Conservation (phyloP, 345 rosid species). For the Rhodomyrtus tomentosa region DNA sequence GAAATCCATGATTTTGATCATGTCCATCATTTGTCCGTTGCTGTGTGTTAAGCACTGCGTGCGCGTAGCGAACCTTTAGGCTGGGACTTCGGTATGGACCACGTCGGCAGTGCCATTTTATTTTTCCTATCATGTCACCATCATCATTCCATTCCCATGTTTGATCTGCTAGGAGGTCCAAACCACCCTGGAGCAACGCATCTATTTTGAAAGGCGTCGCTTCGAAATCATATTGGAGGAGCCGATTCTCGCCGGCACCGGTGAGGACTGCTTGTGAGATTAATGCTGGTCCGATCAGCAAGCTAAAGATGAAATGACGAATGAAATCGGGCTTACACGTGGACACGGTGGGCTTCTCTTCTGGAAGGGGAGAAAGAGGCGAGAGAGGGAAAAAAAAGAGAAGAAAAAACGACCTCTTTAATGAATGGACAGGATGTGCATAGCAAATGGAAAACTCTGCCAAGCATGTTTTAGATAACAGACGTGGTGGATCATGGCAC, state of each 20-base stretch:
- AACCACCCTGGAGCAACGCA: too few relatives aligned
- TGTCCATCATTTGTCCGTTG: background rate
- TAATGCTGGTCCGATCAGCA: background rate
- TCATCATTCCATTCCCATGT: background rate
- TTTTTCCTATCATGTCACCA: background rate
- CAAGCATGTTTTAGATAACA: background rate
- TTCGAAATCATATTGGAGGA: background rate
- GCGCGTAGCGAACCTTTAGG: background rate
- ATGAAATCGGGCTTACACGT: background rate
- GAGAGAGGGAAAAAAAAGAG: too few relatives aligned
- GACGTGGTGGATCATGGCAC: background rate
- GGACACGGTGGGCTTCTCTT: background rate
- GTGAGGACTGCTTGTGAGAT: background rate
- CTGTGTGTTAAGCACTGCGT: background rate
- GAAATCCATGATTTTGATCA: background rate
- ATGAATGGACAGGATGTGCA: background rate
- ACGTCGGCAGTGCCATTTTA: too few relatives aligned
- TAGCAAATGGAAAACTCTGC: background rate
- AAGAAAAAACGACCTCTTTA: background rate
- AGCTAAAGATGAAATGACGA: background rate
- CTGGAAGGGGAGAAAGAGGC: background rate
- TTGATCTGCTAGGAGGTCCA: background rate
- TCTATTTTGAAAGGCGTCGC: too few relatives aligned
- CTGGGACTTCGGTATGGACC: too few relatives aligned
- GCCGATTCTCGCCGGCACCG: background rate